phyloP scores from a whole-genome alignment of 805 yeast species.

The Metschnikowia chrysomelidarum region DNA sequence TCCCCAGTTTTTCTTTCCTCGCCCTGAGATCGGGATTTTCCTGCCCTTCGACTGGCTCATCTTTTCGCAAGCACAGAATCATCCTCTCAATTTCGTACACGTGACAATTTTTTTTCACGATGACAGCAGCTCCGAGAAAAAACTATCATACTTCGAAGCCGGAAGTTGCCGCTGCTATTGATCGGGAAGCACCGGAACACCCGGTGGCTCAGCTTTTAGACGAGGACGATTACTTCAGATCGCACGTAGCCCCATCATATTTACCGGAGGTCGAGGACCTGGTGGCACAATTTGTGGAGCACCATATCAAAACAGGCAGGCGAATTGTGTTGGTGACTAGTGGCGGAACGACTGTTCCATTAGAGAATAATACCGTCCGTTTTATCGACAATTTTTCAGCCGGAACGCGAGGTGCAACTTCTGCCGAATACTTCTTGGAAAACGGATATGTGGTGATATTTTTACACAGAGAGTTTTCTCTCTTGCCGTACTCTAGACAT shows the following conservation, averaged over 20 bases:
- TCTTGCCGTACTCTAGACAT: conserved; percentile 90
- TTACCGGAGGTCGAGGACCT: conserved; percentile 58
- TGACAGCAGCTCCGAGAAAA: no score
- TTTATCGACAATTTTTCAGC: conserved; percentile 97
- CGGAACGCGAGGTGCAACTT: conserved; percentile 96
- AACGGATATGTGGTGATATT: conserved; percentile 90
- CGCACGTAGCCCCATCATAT: conserved; percentile 73
- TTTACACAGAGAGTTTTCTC: conserved; percentile 86
- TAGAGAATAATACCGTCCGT: conserved; percentile 94
- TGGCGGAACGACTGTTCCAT: conserved; percentile 98
- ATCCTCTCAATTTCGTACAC: no score
- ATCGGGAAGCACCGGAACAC: conserved; percentile 68
- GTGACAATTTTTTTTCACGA: no score
- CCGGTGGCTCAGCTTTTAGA: conserved; percentile 73
- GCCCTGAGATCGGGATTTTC: no score
- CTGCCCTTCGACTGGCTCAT: no score
- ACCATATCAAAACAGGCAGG: conserved; percentile 45
- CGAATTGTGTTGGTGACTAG: conserved; percentile 82
- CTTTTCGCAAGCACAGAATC: no score
- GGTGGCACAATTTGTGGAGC: conserved; percentile 58
- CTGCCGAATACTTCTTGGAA: conserved; percentile 87
- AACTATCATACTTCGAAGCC: conserved; percentile 61
- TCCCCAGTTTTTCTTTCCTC: no score
- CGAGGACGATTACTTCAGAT: conserved; percentile 73
- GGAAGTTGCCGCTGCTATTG: conserved; percentile 70